phyloP scores from a whole-genome alignment of 2,329 filamentous ascomycete genomes.

The Fusarium sp. region DNA sequence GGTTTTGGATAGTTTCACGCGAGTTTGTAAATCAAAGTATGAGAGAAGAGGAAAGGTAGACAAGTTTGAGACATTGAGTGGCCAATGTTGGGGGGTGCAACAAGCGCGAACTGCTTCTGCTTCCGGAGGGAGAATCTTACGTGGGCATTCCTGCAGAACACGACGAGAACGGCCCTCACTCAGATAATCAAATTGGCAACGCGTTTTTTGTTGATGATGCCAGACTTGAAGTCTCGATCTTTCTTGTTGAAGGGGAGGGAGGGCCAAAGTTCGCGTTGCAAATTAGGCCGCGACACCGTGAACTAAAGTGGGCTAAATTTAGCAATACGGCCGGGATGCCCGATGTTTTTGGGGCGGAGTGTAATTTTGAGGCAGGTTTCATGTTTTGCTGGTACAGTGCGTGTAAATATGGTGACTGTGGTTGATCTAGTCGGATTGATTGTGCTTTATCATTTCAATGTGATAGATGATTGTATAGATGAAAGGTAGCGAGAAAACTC shows the following conservation, averaged over 20 bases:
- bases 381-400: constrained; percentile 23
- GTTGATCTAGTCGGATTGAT: background rate
- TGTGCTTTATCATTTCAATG: background rate
- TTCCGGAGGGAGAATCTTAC: background rate
- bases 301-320: constrained; percentile 43
- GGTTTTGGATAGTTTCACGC: constrained; percentile 24
- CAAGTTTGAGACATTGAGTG: constrained; percentile 34
- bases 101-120: background rate
- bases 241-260: background rate
- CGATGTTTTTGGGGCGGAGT: constrained; percentile 17
- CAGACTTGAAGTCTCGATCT: background rate
- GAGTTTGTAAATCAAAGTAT: constrained; percentile 8
- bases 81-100: background rate
- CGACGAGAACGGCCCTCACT: background rate
- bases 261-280: constrained; percentile 27
- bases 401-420: background rate
- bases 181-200: background rate
- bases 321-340: constrained; percentile 34
- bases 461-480: background rate
- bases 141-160: constrained; percentile 8
- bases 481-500: background rate
- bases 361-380: constrained; percentile 3
- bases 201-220: background rate
- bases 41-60: constrained; percentile 5
- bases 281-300: constrained; percentile 40